A percentile compares a stretch with the other conserved stretches of the same genome.
Conservation (phyloP, 2,329 filamentous ascomycete species). For the Penicillium polonicum region DNA sequence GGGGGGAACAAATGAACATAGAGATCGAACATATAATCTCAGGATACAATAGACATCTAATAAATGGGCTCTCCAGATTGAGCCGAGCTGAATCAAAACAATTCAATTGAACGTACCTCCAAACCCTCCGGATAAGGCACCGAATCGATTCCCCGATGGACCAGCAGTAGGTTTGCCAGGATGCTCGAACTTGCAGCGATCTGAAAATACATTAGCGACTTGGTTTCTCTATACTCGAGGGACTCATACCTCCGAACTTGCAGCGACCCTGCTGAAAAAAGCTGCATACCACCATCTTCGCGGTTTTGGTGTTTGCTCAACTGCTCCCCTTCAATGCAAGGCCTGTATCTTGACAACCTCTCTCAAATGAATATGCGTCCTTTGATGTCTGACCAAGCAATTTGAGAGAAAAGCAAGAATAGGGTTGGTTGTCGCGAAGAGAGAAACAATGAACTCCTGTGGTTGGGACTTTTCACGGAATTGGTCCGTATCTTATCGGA, state of each 20-base stretch:
- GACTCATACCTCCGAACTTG: conserved; percentile 60
- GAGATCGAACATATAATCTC: background rate
- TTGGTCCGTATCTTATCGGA: conserved; percentile 9
- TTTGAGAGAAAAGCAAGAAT: background rate
- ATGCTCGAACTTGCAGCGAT: conserved; percentile 61
- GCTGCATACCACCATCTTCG: conserved; percentile 54
- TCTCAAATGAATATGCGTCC: background rate
- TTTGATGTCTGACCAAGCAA: background rate
- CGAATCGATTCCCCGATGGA: conserved; percentile 58
- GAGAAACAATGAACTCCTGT: background rate
- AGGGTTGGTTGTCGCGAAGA: background rate
- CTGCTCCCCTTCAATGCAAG: background rate
- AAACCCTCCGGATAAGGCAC: conserved; percentile 47
- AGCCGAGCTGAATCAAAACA: background rate
- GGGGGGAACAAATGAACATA: background rate
- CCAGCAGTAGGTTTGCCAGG: conserved; percentile 43
- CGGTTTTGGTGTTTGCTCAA: conserved; percentile 4
- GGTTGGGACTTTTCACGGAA: conserved; percentile 8
- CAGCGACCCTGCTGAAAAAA: conserved; percentile 67
- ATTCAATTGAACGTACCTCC: conserved; percentile 37
- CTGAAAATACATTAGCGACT: conserved; percentile 36
- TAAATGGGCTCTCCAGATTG: background rate
- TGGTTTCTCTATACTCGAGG: background rate
- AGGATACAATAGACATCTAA: background rate
- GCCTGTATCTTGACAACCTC: background rate